phyloP scores from a whole-genome alignment of 176 grass and related monocot species.

The Lolium multiflorum region DNA sequence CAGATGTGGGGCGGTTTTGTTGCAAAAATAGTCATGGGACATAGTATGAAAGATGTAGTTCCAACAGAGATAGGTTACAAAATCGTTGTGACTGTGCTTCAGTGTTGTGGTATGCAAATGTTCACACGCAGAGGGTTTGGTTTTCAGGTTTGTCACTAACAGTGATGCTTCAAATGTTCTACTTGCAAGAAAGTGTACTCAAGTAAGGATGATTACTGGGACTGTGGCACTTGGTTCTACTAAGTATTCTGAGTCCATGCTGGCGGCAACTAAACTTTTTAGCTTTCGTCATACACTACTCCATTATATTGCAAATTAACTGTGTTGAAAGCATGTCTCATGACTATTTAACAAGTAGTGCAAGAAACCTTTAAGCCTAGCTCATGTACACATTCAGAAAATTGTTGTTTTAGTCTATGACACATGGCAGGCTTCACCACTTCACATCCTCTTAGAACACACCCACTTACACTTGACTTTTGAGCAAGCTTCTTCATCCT shows the following conservation, averaged over 20 bases:
- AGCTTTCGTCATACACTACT: conserved; percentile 10
- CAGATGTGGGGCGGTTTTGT: too few relatives aligned
- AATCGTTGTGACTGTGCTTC: too few relatives aligned
- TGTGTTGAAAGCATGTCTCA: background rate
- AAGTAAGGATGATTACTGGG: conserved; percentile 67
- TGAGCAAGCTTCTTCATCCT: background rate
- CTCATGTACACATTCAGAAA: background rate
- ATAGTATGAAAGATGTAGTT: too few relatives aligned
- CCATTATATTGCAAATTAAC: background rate
- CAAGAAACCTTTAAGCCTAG: background rate
- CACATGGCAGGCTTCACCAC: too few relatives aligned
- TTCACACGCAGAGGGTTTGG: too few relatives aligned
- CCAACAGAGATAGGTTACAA: too few relatives aligned
- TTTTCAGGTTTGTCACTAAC: too few relatives aligned
- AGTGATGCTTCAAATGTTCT: too few relatives aligned
- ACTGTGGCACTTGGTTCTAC: conserved; percentile 60
- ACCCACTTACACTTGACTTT: background rate
- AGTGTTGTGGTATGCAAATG: too few relatives aligned
- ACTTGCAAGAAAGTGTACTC: conserved; percentile 70
- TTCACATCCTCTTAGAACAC: background rate
- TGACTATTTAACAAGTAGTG: background rate
- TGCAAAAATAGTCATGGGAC: too few relatives aligned
- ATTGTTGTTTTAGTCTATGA: background rate
- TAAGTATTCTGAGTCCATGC: conserved; percentile 72
- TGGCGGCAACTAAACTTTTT: conserved; percentile 68